These are phyloP conservation scores for Lactifluus piperatus DNA, from an alignment of 768 basidiomycete genomes.

Conservation along the genomic window DNA sequence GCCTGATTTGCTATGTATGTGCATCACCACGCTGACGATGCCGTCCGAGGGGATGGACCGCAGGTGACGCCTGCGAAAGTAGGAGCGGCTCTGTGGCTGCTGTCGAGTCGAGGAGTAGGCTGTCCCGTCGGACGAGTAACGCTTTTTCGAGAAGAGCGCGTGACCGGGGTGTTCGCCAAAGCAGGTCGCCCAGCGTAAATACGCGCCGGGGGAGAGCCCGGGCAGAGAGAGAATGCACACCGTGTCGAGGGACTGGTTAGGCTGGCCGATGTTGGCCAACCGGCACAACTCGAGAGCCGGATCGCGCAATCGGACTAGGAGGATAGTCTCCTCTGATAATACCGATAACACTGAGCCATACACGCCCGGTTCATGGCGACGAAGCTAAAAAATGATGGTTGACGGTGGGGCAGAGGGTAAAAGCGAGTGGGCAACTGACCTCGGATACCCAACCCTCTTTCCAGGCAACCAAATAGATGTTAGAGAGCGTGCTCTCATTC, in stretches of 20 bases:
- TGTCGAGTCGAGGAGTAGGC: not conserved
- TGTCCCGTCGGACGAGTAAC: not conserved
- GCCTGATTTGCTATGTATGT: not conserved
- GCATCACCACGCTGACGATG: constrained; percentile 12
- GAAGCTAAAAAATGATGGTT: not conserved
- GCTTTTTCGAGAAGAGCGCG: not conserved
- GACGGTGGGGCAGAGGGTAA: not conserved
- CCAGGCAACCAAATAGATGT: constrained; percentile 10
- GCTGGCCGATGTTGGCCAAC: not conserved
- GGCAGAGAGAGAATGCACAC: constrained; percentile 6
- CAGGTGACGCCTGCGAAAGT: not conserved
- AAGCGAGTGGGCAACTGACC: not conserved
- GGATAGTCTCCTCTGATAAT: not conserved
- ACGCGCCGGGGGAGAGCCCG: not conserved
- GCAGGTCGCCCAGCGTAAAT: constrained; percentile 8
- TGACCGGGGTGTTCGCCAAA: constrained; percentile 11
- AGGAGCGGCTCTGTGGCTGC: not conserved
- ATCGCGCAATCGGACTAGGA: constrained; percentile 6
- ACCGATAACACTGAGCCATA: constrained; percentile 10
- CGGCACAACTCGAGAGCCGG: constrained; percentile 12
- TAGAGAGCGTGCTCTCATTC: not conserved
- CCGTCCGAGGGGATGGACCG: constrained; percentile 3
- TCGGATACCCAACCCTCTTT: constrained; percentile 9
- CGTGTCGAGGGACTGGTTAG: not conserved
- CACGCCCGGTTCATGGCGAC: not conserved